phyloP scores from a whole-genome alignment of 2,329 filamentous ascomycete species.

The Epichloe gansuensis region DNA sequence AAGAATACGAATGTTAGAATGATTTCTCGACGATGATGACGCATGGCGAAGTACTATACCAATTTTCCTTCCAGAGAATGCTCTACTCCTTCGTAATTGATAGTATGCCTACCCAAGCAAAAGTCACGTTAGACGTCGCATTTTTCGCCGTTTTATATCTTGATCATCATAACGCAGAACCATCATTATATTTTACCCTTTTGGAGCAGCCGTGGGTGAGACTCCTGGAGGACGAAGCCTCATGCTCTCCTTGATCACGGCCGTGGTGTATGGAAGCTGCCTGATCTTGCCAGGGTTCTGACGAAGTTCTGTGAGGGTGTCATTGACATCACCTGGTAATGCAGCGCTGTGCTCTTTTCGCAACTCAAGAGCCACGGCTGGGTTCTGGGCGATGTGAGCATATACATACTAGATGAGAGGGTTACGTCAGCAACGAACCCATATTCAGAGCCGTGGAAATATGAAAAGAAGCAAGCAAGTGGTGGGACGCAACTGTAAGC shows the following conservation, averaged over 20 bases:
- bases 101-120: background rate
- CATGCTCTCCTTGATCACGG: conserved; percentile 3
- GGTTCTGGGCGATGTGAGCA: background rate
- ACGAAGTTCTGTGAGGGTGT: background rate
- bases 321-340: background rate
- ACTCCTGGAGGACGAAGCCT: background rate
- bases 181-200: background rate
- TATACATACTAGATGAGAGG: background rate
- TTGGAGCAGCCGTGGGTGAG: background rate
- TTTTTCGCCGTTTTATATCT: background rate
- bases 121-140: background rate
- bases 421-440: background rate
- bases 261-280: conserved; percentile 2
- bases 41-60: background rate
- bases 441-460: background rate
- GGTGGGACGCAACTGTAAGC: conserved; percentile 1
- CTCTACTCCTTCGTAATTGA: background rate
- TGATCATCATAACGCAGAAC: background rate
- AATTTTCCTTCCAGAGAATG: background rate
- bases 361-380: conserved; percentile 1
- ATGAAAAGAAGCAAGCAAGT: background rate
- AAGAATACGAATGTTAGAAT: background rate
- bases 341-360: background rate
- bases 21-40: background rate
- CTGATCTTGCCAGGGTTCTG: background rate